Percentiles rank a stretch among this genome's conserved stretches.
These are phyloP conservation scores for Letharia columbiana DNA, from an alignment of 495 filamentous ascomycete genomes.

Conservation along the genomic window DNA sequence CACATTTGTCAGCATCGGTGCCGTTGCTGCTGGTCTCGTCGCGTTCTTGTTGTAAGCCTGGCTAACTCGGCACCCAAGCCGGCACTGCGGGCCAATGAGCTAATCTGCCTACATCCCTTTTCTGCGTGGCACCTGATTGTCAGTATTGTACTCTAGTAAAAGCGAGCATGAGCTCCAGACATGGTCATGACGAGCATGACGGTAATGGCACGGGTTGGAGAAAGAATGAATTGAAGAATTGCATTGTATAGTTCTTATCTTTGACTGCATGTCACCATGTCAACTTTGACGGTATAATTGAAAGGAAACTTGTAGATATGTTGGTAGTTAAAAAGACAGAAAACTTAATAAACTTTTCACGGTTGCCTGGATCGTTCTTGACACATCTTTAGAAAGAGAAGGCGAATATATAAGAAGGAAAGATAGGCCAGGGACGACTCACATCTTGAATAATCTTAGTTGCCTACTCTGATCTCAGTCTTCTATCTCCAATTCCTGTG, in stretches of 20 bases:
- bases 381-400: neutral
- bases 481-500: neutral
- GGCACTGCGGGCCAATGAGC: neutral
- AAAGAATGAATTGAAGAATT: neutral
- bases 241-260: slow-evolving; percentile 1
- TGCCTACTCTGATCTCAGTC: neutral
- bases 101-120: neutral
- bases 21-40: slow-evolving; percentile 19
- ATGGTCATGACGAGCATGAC: slow-evolving; percentile 11
- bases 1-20: slow-evolving; percentile 20
- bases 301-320: neutral
- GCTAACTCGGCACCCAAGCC: neutral
- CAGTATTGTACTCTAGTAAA: slow-evolving; percentile 1
- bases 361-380: neutral
- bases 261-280: neutral
- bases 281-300: neutral
- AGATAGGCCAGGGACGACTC: neutral
- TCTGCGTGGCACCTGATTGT: neutral
- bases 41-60: slow-evolving; percentile 20
- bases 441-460: neutral
- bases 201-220: slow-evolving; percentile 9
- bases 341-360: neutral
- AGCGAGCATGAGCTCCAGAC: neutral
- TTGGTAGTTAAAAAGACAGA: neutral
- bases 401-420: neutral